Evolutionary conservation across 768 basidiomycete species (phyloP), one percentile per base, ranked within the genome.

Genomic region (Boletus vinaceobasis): DNA sequence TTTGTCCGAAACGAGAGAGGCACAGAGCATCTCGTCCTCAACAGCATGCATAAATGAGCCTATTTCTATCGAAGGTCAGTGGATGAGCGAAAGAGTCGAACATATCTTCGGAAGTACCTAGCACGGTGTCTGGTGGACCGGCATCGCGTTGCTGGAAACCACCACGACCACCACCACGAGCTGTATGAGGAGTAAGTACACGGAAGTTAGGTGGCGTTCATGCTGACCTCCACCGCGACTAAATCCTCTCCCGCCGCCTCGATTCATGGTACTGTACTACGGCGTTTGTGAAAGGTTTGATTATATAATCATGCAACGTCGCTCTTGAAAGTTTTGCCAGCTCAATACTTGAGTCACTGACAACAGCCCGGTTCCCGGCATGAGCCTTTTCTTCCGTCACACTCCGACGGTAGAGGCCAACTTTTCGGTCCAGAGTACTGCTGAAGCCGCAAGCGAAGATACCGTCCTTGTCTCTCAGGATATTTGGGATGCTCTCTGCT

Each of bases 1-100:
- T 77, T 91, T 96, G 73, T 95, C 87, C 3, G 87, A 74, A 68
- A 92, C 80, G 19, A 84, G 73, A 4, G 94, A 93, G 7, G 86
- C 79, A 71, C 97, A 99, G 48, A 99, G 80, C 96, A 99, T 98
- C 70, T 99, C 95, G 56, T 92, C 93, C 74, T 99, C 96, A 38
- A 98, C 96, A 14, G 95, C 89, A 69, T 98, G 97, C 32, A 93
- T 68, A 70, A 98, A 97, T 1, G 87, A 76, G 53, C 95, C 94
- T 76, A 96, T 86, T 76, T 97, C 95, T 97, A 63, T 27, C n/a
- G 26, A 55, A 45, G 45, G 37, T n/a, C n/a, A n/a, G n/a, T 31
- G 37, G 26, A 55, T 66, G 45, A 51, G 60, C 44, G 37, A 19
- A 35, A 31, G 36, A 14, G 27, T 38, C 11, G 3, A 31, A 39